A percentile compares a stretch with the other conserved stretches of the same genome.
Evolutionary conservation across 768 basidiomycete genomes (phyloP).

Genomic region (Termitomyces sp.): DNA sequence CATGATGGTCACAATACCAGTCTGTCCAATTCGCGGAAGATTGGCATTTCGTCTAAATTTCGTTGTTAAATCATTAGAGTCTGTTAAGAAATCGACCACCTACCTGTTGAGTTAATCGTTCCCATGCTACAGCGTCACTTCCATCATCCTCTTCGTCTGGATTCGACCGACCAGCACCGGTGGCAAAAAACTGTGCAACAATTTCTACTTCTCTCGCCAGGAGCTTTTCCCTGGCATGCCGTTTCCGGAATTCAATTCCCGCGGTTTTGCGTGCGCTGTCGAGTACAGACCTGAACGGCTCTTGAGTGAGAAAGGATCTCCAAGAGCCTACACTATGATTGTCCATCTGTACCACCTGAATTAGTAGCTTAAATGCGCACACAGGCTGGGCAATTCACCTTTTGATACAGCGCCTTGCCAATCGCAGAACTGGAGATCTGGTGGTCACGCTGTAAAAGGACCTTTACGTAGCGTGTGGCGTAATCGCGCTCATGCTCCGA

Average conservation of each 20-base stretch:
- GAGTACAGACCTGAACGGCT: conserved; percentile 29
- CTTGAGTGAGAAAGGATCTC: conserved; percentile 29
- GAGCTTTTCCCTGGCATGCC: conserved; percentile 11
- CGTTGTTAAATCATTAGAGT: not conserved
- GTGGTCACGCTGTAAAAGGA: conserved; percentile 44
- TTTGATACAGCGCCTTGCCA: conserved; percentile 31
- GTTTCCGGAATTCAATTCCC: conserved; percentile 45
- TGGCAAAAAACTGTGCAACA: conserved; percentile 52
- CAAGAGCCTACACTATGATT: conserved; percentile 52
- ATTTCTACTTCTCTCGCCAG: conserved; percentile 35
- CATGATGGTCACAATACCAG: conserved; percentile 42
- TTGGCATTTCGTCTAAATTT: conserved; percentile 30
- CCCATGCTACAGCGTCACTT: conserved; percentile 42
- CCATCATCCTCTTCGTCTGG: conserved; percentile 34
- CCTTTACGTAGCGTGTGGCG: conserved; percentile 33
- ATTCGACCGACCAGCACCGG: conserved; percentile 26
- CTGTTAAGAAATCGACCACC: conserved; percentile 6
- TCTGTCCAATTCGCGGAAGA: conserved; percentile 41
- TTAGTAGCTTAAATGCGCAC: not conserved
- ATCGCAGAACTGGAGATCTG: conserved; percentile 32
- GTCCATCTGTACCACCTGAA: conserved; percentile 42
- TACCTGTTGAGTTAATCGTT: conserved; percentile 40
- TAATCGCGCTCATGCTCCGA: conserved; percentile 49
- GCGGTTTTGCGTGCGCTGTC: conserved; percentile 46
- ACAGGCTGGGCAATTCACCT: conserved; percentile 29